phyloP scores from a whole-genome alignment of 2,329 filamentous ascomycete species.

The Pseudogymnoascus destructans region DNA sequence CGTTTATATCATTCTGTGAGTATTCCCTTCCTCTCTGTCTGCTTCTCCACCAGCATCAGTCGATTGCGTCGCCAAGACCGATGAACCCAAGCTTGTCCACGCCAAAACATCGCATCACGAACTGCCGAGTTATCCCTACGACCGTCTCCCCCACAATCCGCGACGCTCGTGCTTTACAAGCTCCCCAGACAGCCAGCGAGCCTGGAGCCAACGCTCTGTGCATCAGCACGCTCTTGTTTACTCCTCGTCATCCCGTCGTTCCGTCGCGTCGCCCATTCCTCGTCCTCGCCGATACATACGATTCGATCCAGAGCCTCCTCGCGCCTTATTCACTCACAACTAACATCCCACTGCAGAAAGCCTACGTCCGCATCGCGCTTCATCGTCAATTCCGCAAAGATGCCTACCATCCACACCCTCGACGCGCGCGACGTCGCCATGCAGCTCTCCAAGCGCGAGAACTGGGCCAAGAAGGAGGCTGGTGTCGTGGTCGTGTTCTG shows the following conservation, averaged over 20 bases:
- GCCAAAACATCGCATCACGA: constrained; percentile 6
- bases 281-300: not conserved
- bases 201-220: not conserved
- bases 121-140: not conserved
- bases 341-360: not conserved
- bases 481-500: constrained; percentile 50
- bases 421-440: constrained; percentile 15
- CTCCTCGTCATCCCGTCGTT: not conserved
- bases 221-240: not conserved
- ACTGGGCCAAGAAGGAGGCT: constrained; percentile 44
- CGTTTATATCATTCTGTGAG: not conserved
- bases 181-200: not conserved
- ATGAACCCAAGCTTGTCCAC: not conserved
- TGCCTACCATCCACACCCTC: constrained; percentile 15
- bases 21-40: not conserved
- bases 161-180: not conserved
- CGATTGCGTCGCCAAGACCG: not conserved
- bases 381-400: constrained; percentile 10
- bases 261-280: not conserved
- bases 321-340: not conserved
- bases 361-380: not conserved
- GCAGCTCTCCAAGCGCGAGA: constrained; percentile 38
- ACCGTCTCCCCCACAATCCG: not conserved
- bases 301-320: not conserved
- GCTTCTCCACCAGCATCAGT: not conserved